Conservation (phyloP, 306 rosid species). For the Gleditsia sinensis region DNA sequence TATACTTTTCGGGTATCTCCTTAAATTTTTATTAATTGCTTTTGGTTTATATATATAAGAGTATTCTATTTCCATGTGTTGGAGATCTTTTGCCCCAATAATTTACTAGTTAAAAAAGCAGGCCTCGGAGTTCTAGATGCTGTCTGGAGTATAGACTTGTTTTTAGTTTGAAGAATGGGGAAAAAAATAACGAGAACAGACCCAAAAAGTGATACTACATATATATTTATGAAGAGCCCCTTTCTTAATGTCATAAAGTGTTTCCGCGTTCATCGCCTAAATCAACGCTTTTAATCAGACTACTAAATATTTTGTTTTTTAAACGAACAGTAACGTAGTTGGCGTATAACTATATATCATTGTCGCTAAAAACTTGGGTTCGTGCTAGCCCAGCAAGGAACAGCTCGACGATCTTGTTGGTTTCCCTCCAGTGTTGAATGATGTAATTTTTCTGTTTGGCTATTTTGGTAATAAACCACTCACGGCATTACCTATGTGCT, state of each 20-base stretch:
- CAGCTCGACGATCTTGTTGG: too few species aligned
- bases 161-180: neutral
- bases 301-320: neutral
- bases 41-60: neutral
- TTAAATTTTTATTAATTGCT: neutral
- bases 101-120: slow-evolving; percentile 17
- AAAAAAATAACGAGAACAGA: neutral
- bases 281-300: neutral
- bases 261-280: neutral
- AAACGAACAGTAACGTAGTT: neutral
- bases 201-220: neutral
- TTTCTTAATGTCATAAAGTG: neutral
- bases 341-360: neutral
- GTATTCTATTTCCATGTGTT: neutral
- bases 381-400: too few species aligned
- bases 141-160: neutral
- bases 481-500: too few species aligned
- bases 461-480: neutral
- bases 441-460: neutral
- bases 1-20: neutral
- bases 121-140: slow-evolving; percentile 21
- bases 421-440: too few species aligned
- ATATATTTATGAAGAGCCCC: neutral
- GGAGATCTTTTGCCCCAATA: slow-evolving; percentile 11
- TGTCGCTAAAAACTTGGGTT: too few species aligned